These are phyloP conservation scores for Penicillium sp. DNA, from an alignment of 2,329 filamentous ascomycete species.

Conservation along the genomic window DNA sequence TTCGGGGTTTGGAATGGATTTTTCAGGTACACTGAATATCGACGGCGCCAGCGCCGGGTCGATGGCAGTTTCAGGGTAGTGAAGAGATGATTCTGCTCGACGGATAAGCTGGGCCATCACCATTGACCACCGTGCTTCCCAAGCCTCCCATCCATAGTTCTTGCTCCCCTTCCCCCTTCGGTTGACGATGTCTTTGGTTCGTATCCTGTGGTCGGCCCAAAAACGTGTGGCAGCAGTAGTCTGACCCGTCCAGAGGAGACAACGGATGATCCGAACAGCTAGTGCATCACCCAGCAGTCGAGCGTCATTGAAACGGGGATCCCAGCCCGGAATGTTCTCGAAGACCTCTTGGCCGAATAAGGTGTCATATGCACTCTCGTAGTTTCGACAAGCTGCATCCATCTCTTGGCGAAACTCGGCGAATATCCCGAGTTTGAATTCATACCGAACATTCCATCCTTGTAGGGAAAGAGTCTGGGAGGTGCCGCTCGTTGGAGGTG, in stretches of 20 bases:
- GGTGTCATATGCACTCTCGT: conserved; percentile 83
- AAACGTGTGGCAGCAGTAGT: conserved; percentile 78
- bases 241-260: conserved; percentile 78
- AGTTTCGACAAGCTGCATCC: conserved; percentile 82
- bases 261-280: conserved; percentile 79
- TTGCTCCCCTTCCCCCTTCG: conserved; percentile 80
- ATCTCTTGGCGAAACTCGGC: conserved; percentile 93
- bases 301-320: conserved; percentile 88
- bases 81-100: conserved; percentile 56
- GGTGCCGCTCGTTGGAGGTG: conserved; percentile 80
- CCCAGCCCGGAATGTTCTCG: conserved; percentile 88
- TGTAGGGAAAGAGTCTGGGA: conserved; percentile 83
- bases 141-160: conserved; percentile 93
- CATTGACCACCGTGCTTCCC: conserved; percentile 76
- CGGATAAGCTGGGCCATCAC: conserved; percentile 65
- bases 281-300: conserved; percentile 82
- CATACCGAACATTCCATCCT: conserved; percentile 92
- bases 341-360: conserved; percentile 82
- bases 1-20: conserved; percentile 53
- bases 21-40: conserved; percentile 57
- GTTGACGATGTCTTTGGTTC: conserved; percentile 77
- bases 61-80: conserved; percentile 32
- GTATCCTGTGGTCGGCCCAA: conserved; percentile 77
- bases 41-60: conserved; percentile 32
- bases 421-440: conserved; percentile 89